A percentile compares a stretch with the other conserved stretches of the same genome.
Evolutionary conservation across 2,329 filamentous ascomycete genomes (phyloP).

Genomic region (Aspergillus sp.): DNA sequence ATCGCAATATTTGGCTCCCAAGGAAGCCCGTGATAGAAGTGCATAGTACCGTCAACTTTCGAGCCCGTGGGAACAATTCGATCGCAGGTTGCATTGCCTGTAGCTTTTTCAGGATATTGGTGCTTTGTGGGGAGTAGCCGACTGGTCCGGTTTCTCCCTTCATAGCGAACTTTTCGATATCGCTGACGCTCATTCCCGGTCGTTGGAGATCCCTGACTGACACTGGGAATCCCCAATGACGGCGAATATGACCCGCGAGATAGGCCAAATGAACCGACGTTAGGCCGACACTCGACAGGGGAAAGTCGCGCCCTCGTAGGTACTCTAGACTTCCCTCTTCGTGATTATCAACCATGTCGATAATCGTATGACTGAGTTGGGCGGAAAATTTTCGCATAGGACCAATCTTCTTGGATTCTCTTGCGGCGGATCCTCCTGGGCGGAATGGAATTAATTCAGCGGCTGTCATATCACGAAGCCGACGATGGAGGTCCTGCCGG

Average conservation of each 20-base stretch:
- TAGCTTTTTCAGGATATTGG: neutral
- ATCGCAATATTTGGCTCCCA: slow-evolving; percentile 9
- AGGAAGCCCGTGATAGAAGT: slow-evolving; percentile 8
- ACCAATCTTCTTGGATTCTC: neutral
- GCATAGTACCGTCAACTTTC: neutral
- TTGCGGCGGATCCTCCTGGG: neutral
- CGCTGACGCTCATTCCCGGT: neutral
- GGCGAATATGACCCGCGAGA: neutral
- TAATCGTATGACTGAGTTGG: neutral
- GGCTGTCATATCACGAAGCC: neutral
- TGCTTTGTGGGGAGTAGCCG: neutral
- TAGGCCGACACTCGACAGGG: neutral
- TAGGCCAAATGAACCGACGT: neutral
- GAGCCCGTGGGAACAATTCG: neutral
- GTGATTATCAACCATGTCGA: neutral
- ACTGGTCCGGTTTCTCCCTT: neutral
- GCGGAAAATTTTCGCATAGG: neutral
- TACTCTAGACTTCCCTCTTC: neutral
- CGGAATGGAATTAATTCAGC: neutral
- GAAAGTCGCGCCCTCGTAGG: neutral
- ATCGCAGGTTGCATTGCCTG: neutral
- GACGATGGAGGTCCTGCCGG: neutral
- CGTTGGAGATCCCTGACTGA: neutral
- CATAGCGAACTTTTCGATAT: neutral
- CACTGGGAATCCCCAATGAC: neutral